Percentiles rank a stretch among this genome's conserved stretches.
phyloP scores from a whole-genome alignment of 495 filamentous ascomycete genomes.

The Penicillium angulare region DNA sequence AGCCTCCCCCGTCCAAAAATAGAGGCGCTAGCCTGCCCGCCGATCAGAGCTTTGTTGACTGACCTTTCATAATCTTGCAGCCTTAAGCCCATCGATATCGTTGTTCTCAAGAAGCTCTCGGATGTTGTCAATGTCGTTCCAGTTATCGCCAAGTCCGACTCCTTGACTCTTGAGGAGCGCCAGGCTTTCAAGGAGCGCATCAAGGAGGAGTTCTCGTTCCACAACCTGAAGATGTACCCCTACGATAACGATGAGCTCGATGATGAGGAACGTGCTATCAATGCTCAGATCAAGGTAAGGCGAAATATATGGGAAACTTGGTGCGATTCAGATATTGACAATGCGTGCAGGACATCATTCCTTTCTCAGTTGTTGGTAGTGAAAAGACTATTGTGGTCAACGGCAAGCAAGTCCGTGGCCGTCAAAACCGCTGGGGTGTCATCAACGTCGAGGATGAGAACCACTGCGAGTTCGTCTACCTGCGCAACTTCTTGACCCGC shows the following conservation, averaged over 20 bases:
- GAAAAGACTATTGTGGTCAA: conserved; percentile 97
- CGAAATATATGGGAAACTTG: not conserved
- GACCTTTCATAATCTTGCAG: conserved; percentile 27
- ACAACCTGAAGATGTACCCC: conserved; percentile 99
- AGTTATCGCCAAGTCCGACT: conserved; percentile 98
- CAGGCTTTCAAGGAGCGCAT: conserved; percentile 97
- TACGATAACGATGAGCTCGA: conserved; percentile 99
- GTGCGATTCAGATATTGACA: not conserved
- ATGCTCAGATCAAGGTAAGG: conserved; percentile 90
- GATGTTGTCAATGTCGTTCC: conserved; percentile 99
- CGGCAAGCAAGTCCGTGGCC: conserved; percentile 95
- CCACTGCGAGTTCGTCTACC: conserved; percentile 98
- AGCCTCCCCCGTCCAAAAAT: conserved; percentile 20
- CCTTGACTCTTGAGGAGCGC: conserved; percentile 92
- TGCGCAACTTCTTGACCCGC: conserved; percentile 95
- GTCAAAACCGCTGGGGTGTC: conserved; percentile 98
- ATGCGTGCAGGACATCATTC: conserved; percentile 75
- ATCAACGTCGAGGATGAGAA: conserved; percentile 99
- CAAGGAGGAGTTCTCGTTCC: conserved; percentile 99
- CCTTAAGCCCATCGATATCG: conserved; percentile 97
- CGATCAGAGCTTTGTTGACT: too few species aligned
- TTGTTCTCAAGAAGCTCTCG: conserved; percentile 97
- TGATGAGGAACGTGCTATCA: conserved; percentile 90
- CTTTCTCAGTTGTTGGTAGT: conserved; percentile 96
- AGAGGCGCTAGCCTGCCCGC: too few species aligned